Percentiles rank a stretch among this genome's conserved stretches.
These are phyloP conservation scores for Hippophae gyantsensis DNA, from an alignment of 306 rosid genomes.

Conservation along the genomic window DNA sequence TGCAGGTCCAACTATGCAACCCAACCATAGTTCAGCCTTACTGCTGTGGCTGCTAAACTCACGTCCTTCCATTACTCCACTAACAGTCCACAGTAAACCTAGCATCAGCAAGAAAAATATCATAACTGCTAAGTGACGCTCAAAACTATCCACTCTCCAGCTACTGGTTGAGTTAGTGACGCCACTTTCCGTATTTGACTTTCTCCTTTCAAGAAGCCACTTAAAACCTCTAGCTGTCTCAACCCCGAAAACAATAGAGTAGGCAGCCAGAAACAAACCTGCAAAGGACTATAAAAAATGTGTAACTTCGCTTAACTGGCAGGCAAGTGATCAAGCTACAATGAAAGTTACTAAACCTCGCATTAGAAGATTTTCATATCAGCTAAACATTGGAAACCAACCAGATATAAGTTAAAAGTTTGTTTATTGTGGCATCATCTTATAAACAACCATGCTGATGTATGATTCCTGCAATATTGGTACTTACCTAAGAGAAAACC, in stretches of 20 bases:
- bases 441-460: not conserved
- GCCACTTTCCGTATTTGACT: slow-evolving; percentile 17
- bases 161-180: slow-evolving; percentile 14
- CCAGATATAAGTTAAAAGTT: not conserved
- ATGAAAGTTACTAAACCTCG: too few species aligned
- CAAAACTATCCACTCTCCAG: slow-evolving; percentile 36
- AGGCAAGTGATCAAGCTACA: too few species aligned
- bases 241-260: slow-evolving; percentile 51
- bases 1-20: slow-evolving; percentile 64
- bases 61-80: slow-evolving; percentile 23
- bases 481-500: slow-evolving; percentile 63
- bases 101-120: slow-evolving; percentile 32
- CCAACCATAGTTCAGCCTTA: slow-evolving; percentile 50
- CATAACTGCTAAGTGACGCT: slow-evolving; percentile 28
- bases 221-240: slow-evolving; percentile 71
- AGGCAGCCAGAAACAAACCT: slow-evolving; percentile 69
- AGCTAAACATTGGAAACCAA: not conserved
- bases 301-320: not conserved
- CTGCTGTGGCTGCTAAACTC: slow-evolving; percentile 33
- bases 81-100: slow-evolving; percentile 36
- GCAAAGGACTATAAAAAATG: slow-evolving; percentile 12
- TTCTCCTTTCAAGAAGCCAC: slow-evolving; percentile 31
- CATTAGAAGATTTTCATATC: not conserved
- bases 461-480: not conserved
- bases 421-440: not conserved